Conservation (phyloP, 169 alveolate genomes). For the Cyclospora cayetanensis region DNA sequence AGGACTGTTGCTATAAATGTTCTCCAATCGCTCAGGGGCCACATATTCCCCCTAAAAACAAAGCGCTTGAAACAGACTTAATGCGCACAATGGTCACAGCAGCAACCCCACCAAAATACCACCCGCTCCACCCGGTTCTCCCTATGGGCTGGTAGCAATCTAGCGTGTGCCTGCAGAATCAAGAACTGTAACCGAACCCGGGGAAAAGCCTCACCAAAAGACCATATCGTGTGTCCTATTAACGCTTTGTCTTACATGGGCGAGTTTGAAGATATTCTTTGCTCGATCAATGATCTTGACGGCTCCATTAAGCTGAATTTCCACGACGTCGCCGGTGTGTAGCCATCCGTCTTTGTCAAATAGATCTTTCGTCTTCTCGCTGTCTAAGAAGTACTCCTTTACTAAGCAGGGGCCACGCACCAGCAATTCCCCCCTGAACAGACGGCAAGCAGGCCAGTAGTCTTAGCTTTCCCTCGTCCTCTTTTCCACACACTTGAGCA, state of each 20-base stretch:
- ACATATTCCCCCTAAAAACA: constrained; percentile 90
- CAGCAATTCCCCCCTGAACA: constrained; percentile 84
- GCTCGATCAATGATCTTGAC: constrained; percentile 91
- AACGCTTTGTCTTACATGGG: constrained; percentile 6
- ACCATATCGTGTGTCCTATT: too few species aligned
- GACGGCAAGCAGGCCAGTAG: background rate
- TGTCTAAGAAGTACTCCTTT: constrained; percentile 61
- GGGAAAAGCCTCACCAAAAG: too few species aligned
- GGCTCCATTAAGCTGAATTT: constrained; percentile 80
- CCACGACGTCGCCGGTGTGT: constrained; percentile 93
- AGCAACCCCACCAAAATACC: background rate
- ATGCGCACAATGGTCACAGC: background rate
- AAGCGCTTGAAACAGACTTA: too few species aligned
- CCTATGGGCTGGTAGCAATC: background rate
- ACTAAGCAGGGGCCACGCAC: constrained; percentile 78
- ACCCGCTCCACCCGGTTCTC: too few species aligned
- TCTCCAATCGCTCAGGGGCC: constrained; percentile 92
- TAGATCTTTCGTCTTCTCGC: constrained; percentile 82
- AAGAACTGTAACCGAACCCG: background rate
- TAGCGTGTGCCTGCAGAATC: background rate
- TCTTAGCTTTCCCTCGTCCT: background rate
- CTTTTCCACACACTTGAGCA: background rate
- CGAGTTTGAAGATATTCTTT: constrained; percentile 87
- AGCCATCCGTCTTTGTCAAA: constrained; percentile 92
- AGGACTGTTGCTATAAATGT: constrained; percentile 80